Conservation (phyloP, 2,329 filamentous ascomycete genomes). For the Pseudogymnoascus sp. region DNA sequence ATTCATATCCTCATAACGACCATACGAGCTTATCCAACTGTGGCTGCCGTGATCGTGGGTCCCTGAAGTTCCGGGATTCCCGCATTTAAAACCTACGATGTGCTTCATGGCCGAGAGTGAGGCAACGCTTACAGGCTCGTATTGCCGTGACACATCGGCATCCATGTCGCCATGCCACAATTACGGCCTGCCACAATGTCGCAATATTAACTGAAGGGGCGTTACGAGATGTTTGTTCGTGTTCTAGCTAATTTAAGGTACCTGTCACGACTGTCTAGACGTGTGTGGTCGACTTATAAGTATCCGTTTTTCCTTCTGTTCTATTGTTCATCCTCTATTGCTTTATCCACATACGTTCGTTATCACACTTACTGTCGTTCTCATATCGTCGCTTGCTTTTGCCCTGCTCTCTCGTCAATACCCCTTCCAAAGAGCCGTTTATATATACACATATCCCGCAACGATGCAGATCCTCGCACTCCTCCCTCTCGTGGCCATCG, state of each 20-base stretch:
- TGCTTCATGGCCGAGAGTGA: not conserved
- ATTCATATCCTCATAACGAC: not conserved
- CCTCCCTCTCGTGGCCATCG: not conserved
- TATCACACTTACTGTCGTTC: not conserved
- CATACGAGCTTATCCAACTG: not conserved
- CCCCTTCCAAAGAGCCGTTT: not conserved
- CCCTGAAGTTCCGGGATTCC: not conserved
- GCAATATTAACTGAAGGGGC: conserved; percentile 5
- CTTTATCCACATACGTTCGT: not conserved
- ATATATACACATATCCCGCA: not conserved
- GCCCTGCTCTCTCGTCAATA: not conserved
- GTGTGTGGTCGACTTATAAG: not conserved
- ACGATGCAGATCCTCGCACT: not conserved
- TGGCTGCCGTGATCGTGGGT: not conserved
- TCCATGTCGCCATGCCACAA: not conserved
- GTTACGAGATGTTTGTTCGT: not conserved
- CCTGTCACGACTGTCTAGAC: not conserved
- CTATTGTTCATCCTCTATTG: not conserved
- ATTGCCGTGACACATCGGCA: not conserved
- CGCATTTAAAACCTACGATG: not conserved
- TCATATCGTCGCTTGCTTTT: not conserved
- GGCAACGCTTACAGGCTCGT: not conserved
- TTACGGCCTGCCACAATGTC: not conserved
- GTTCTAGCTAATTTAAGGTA: not conserved
- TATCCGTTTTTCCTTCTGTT: not conserved